Conservation (phyloP, 2,329 filamentous ascomycete species). For the Biscogniauxia sp. region DNA sequence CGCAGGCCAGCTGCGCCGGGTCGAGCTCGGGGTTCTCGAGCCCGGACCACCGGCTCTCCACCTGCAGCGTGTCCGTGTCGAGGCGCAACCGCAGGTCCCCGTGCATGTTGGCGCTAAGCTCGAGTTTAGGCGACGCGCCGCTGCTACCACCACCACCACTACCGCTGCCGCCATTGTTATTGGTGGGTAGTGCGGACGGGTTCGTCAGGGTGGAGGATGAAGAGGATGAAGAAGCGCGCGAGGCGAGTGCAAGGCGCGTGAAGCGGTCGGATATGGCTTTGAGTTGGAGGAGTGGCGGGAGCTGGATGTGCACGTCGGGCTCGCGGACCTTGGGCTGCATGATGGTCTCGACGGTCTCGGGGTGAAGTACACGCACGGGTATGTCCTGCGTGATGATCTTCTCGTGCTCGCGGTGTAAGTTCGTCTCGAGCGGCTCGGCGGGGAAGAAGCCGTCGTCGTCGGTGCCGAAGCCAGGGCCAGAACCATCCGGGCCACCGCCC, state of each 20-base stretch:
- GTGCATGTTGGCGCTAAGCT: constrained; percentile 92
- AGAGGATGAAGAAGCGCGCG: constrained; percentile 19
- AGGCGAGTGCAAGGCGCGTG: constrained; percentile 72
- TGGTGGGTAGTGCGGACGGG: constrained; percentile 11
- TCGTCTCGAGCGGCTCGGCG: constrained; percentile 54
- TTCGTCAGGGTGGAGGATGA: constrained; percentile 11
- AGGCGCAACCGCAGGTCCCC: constrained; percentile 79
- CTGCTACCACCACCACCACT: constrained; percentile 5
- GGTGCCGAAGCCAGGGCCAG: constrained; percentile 36
- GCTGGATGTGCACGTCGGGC: constrained; percentile 88
- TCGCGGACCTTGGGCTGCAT: constrained; percentile 89
- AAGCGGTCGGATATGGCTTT: constrained; percentile 95
- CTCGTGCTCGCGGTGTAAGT: constrained; percentile 69
- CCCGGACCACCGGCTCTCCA: constrained; percentile 81
- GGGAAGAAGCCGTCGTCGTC: constrained; percentile 47
- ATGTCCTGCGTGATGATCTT: constrained; percentile 94
- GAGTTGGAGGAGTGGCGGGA: constrained; percentile 82
- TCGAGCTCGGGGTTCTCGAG: constrained; percentile 87
- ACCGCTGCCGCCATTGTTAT: background rate
- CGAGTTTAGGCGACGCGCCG: constrained; percentile 62
- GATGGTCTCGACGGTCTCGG: constrained; percentile 82
- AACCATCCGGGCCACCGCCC: constrained; percentile 18
- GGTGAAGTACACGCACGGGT: constrained; percentile 85
- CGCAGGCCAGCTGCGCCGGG: constrained; percentile 68
- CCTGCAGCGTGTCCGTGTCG: constrained; percentile 77